Evolutionary conservation across 441 rosid species (phyloP), one percentile per base, ranked within the genome.

Genomic region (Euphorbia schlechtendalii): DNA sequence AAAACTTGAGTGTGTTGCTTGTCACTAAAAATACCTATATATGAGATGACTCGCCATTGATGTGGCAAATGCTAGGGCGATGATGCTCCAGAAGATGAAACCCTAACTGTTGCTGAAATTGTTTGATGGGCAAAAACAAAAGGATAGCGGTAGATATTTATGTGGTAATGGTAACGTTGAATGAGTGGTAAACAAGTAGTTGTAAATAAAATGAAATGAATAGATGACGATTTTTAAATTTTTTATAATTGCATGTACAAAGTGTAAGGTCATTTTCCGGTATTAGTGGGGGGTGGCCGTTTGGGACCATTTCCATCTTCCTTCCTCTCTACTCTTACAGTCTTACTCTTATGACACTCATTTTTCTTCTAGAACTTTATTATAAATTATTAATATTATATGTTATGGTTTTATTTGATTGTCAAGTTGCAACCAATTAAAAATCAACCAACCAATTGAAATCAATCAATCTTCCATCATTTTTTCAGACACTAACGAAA

Each of bases 211-310:
- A 53, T 22, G 17, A 53, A 53, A 21, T 10, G 28, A 22, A 15
- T 5, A 24, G 64, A 5, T 21, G 20, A 22, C 15, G 52, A 20
- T 13, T 36, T 36, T 22, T 56, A 15, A 48, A 20, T 18, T 17
- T 48, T 46, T 54, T 60, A n/a, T 53, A 2, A 48, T 8, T 28
- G 1, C 12, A 6, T 32, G 48, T 53, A 66, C 66, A 63, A 65
- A 73, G 14, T 55, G 82, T 61, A 65, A 46, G 69, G 83, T 81
- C 83, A 69, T 77, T 83, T 77, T 83, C 85, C 76, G 79, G 68
- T 68, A 61, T 77, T 70, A 77, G 81, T 75, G 74, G 74, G 74
- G 80, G 74, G 77, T 18, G 76, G 76, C 59, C 68, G 75, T 45
- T 72, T 81, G 82, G 63, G 83, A 83, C 67, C 68, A 59, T 32